These are phyloP conservation scores for Pyrus communis DNA, from an alignment of 306 rosid species.

Conservation along the genomic window DNA sequence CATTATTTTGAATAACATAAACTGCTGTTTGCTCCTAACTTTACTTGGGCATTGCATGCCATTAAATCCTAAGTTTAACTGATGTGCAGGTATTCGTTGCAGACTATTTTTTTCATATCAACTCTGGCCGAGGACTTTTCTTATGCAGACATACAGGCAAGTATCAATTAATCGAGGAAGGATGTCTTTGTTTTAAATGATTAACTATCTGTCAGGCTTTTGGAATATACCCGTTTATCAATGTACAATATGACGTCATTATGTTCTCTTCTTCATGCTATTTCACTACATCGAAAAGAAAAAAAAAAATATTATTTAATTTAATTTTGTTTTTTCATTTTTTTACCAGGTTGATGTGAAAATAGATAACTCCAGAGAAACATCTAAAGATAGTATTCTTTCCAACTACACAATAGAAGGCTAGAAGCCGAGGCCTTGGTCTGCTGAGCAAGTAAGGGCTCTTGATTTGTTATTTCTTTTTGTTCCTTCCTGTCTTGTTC, in stretches of 20 bases:
- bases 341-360: constrained; percentile 73
- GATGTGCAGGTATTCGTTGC: constrained; percentile 59
- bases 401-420: constrained; percentile 40
- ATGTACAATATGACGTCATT: not conserved
- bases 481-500: not conserved
- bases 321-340: constrained; percentile 11
- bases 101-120: constrained; percentile 87
- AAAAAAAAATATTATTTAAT: not conserved
- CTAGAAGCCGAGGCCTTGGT: constrained; percentile 82
- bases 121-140: constrained; percentile 67
- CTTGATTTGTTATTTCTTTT: not conserved
- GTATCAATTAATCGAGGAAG: not conserved
- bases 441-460: constrained; percentile 76
- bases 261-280: not conserved
- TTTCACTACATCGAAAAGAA: not conserved
- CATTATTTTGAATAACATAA: not conserved
- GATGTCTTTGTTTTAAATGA: not conserved
- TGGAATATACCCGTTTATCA: not conserved
- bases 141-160: constrained; percentile 68
- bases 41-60: not conserved
- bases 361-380: constrained; percentile 62
- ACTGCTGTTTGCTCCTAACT: not conserved
- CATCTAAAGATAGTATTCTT: constrained; percentile 51
- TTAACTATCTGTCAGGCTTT: not conserved
- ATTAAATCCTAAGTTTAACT: constrained; percentile 15